Base-by-base conservation (phyloP, 2,329 filamentous ascomycete genomes). In the Scytalidium lignicola region DNA sequence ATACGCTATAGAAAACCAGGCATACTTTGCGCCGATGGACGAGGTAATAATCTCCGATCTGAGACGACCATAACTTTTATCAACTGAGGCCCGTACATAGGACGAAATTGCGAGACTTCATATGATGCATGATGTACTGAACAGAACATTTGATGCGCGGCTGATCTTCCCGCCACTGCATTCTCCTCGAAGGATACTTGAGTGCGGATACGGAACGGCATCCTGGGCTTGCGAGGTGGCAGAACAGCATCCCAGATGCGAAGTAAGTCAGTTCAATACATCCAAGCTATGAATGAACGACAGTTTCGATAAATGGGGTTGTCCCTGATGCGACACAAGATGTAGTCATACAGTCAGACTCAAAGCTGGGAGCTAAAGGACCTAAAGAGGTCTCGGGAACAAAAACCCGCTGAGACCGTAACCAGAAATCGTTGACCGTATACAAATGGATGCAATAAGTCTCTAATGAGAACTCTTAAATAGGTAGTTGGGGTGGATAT, bases 401-500 rank as follows among this genome's bases (percentile, higher is more conserved):
- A n/a, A n/a, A n/a, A n/a, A n/a, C n/a, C n/a, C 23, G 23, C 23
- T 43, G 17, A 21, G 9, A 43, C 17, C 41, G 8, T 7, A 43
- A 43, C 10, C 10, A 6, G 10, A 10, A 37, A 37, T 7, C 4
- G 4, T 37, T 37, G 32, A 9, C n/a, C 5, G 15, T 13, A 37
- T 5, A 37, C 6, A 22, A 26, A 7, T 26, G 41, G 8, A 22
- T 26, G 41, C 13, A 26, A 43, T 15, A n/a, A 22, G 41, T 5
- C 13, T 43, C 20, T 26, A 22, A 22, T 18, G 17, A 43, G 5
- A 19, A n/a, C 6, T 19, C 12, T 17, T 19, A 21, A 20, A 37
- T 54, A 89, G 85, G 83, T 89, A 9, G 73, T 85, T 55, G 86
- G 82, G 9, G 75, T 89, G 59, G 86, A 90, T 62, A 80, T 89